A percentile compares a stretch with the other conserved stretches of the same genome.
Conservation (phyloP, 1,284 basidiomycete genomes). For the Sanguinoderma infundibulare region DNA sequence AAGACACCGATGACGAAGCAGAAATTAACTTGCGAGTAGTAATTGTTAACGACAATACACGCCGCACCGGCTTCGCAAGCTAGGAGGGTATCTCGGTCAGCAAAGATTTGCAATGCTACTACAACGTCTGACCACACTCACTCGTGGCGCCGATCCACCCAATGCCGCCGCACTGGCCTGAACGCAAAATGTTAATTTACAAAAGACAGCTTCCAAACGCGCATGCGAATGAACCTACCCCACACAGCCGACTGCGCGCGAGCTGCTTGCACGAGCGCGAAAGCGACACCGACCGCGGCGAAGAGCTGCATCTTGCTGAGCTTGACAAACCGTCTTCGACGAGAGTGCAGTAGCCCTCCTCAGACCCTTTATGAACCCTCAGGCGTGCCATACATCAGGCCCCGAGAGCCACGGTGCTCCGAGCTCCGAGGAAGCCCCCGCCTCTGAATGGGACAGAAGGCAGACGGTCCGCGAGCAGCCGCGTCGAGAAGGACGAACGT, state of each 20-base stretch:
- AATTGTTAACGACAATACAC: constrained; percentile 18
- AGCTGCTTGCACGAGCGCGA: constrained; percentile 12
- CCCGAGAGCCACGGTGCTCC: constrained; percentile 11
- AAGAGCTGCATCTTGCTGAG: constrained; percentile 23
- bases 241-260: constrained; percentile 26
- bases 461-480: neutral
- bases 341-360: neutral
- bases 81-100: neutral
- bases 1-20: too few relatives aligned
- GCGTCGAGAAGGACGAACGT: neutral
- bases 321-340: neutral
- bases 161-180: constrained; percentile 30
- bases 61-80: constrained; percentile 21
- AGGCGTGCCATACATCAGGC: neutral
- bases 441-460: constrained; percentile 11
- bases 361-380: constrained; percentile 6
- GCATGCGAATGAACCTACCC: constrained; percentile 25
- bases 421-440: constrained; percentile 25
- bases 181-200: neutral
- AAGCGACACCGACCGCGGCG: constrained; percentile 21
- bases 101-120: neutral
- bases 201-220: neutral
- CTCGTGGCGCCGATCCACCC: constrained; percentile 27
- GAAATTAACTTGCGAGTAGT: constrained; percentile 19
- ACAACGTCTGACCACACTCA: neutral